Evolutionary conservation across 179 eudicot species (phyloP).

Genomic region (Beta lomatogona): DNA sequence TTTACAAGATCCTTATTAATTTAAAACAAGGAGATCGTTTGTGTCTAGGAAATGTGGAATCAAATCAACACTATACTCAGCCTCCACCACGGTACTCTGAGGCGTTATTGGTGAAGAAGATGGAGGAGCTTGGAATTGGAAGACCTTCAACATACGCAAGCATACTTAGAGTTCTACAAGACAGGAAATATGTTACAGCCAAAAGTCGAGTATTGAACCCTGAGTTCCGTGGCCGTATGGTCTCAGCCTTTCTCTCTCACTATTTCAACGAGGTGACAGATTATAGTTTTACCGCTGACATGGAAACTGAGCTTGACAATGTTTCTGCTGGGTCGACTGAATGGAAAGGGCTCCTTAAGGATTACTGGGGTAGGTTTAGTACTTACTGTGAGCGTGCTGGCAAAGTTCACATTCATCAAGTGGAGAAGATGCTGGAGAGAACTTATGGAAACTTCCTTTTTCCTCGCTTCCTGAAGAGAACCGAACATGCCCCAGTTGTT

Average conservation of each 20-base stretch:
- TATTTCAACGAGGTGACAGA: conserved; percentile 89
- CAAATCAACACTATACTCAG: conserved; percentile 70
- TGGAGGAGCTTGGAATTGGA: conserved; percentile 99
- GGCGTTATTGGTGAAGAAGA: conserved; percentile 76
- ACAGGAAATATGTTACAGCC: conserved; percentile 75
- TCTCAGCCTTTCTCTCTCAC: conserved; percentile 85
- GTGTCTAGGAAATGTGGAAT: conserved; percentile 56
- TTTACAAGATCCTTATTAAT: conserved; percentile 44
- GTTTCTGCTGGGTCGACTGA: conserved; percentile 89
- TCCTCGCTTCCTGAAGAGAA: conserved; percentile 69
- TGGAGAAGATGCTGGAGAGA: conserved; percentile 95
- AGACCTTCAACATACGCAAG: conserved; percentile 95
- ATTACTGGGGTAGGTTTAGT: conserved; percentile 91
- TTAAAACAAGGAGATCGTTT: conserved; percentile 60
- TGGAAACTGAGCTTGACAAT: conserved; percentile 97
- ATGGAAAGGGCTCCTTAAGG: conserved; percentile 89
- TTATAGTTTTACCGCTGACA: conserved; percentile 93
- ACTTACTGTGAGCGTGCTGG: conserved; percentile 63
- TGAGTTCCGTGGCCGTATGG: conserved; percentile 99
- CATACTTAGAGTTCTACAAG: conserved; percentile 79
- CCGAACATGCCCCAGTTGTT: conserved; percentile 89
- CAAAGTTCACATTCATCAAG: conserved; percentile 77
- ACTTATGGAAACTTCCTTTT: conserved; percentile 68
- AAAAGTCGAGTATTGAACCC: conserved; percentile 64
- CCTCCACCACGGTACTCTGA: conserved; percentile 90